These are phyloP conservation scores for Mucor plumbeus DNA, from an alignment of 371 early-diverging fungal genomes.

Conservation along the genomic window DNA sequence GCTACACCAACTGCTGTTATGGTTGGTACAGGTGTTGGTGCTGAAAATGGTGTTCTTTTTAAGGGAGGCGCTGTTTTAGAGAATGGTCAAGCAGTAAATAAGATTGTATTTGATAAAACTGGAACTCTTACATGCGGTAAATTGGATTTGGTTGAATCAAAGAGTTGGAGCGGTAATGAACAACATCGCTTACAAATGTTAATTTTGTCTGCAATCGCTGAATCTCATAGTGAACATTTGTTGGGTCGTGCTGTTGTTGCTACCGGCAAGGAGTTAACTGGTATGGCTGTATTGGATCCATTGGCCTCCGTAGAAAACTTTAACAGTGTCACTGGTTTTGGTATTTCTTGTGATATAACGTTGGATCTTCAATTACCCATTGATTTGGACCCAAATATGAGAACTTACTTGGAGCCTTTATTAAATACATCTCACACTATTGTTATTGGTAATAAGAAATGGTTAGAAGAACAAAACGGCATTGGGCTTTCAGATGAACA, in stretches of 20 bases:
- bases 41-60: conserved; percentile 88
- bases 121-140: conserved; percentile 93
- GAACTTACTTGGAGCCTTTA: neutral
- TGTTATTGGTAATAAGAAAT: conserved; percentile 76
- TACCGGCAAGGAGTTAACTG: conserved; percentile 57
- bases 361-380: conserved; percentile 8
- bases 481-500: conserved; percentile 42
- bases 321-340: conserved; percentile 77
- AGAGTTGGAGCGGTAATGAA: conserved; percentile 22
- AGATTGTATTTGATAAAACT: conserved; percentile 96
- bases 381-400: neutral
- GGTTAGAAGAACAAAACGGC: conserved; percentile 58
- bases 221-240: conserved; percentile 86
- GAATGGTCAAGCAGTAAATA: conserved; percentile 78
- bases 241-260: conserved; percentile 80
- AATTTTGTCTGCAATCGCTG: conserved; percentile 71
- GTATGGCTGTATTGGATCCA: conserved; percentile 36
- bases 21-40: conserved; percentile 98
- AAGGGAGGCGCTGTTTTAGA: conserved; percentile 88
- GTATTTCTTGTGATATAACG: conserved; percentile 69
- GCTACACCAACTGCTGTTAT: conserved; percentile 98
- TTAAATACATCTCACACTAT: conserved; percentile 7
- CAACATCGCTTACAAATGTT: conserved; percentile 23
- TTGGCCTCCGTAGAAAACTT: conserved; percentile 61
- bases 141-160: conserved; percentile 70